Percentiles rank a stretch among this genome's conserved stretches.
Conservation (phyloP, 2,329 filamentous ascomycete species). For the Fusarium tanahbumbuense region DNA sequence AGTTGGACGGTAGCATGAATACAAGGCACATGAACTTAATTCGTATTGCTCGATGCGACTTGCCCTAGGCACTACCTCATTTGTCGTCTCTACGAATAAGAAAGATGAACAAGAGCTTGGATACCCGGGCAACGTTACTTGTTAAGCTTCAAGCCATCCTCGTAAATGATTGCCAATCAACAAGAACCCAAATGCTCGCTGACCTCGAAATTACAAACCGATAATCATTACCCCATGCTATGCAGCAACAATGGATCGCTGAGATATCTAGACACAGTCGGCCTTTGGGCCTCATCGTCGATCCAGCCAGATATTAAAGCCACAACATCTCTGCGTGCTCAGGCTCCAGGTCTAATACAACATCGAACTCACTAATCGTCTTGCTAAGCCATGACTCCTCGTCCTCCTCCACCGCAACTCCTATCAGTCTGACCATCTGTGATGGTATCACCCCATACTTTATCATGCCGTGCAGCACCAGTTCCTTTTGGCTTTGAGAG, state of each 20-base stretch:
- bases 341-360: slow-evolving; percentile 31
- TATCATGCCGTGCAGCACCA: slow-evolving; percentile 44
- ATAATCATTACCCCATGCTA: background rate
- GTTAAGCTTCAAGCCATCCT: background rate
- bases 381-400: slow-evolving; percentile 46
- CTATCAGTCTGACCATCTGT: slow-evolving; percentile 42
- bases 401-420: slow-evolving; percentile 39
- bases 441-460: slow-evolving; percentile 23
- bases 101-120: background rate
- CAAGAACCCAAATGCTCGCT: background rate
- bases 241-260: background rate
- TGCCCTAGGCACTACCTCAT: background rate
- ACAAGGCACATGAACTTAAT: background rate
- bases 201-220: background rate
- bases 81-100: background rate
- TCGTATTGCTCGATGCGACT: background rate
- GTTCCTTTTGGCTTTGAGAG: slow-evolving; percentile 44
- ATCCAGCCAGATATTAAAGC: slow-evolving; percentile 1
- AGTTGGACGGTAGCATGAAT: background rate
- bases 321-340: slow-evolving; percentile 24
- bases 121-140: background rate
- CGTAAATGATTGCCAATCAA: background rate
- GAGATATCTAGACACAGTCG: background rate
- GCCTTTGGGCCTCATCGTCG: background rate
- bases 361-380: slow-evolving; percentile 46